Conservation (phyloP, 1,284 basidiomycete genomes). For the Afroboletus lepidellus region DNA sequence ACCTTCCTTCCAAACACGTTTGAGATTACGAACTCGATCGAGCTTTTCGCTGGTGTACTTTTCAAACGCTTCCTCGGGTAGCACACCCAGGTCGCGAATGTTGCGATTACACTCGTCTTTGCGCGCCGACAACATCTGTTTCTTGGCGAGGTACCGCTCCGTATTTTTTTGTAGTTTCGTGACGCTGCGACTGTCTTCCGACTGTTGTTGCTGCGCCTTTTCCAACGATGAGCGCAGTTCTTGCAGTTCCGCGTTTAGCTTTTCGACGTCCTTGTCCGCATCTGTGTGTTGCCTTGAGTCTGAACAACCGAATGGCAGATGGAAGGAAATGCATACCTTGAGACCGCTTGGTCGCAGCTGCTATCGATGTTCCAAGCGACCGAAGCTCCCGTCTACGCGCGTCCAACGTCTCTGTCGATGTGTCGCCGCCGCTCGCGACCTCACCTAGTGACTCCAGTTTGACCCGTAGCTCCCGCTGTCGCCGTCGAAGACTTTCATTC, state of each 20-base stretch:
- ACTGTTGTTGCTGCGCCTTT: conserved; percentile 75
- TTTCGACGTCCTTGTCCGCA: conserved; percentile 71
- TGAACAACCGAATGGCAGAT: not conserved
- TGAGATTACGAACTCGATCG: conserved; percentile 62
- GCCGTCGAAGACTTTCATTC: conserved; percentile 81
- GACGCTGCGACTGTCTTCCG: conserved; percentile 83
- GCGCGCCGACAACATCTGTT: conserved; percentile 77
- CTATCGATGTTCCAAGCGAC: conserved; percentile 64
- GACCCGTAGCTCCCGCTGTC: conserved; percentile 72
- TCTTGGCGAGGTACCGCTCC: conserved; percentile 91
- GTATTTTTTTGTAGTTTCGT: conserved; percentile 92
- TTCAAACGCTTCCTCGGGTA: conserved; percentile 96
- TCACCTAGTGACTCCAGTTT: conserved; percentile 78
- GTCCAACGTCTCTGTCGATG: conserved; percentile 66
- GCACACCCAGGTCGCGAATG: conserved; percentile 93
- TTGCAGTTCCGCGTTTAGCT: conserved; percentile 63
- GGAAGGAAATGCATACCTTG: conserved; percentile 50
- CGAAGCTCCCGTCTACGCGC: conserved; percentile 67
- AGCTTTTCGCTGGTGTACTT: conserved; percentile 86
- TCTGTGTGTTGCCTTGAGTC: conserved; percentile 37
- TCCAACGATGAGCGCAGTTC: conserved; percentile 70
- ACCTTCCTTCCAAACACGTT: too few relatives aligned
- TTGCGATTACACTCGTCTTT: conserved; percentile 93
- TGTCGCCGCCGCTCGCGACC: conserved; percentile 56
- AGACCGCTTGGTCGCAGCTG: conserved; percentile 58